These are phyloP conservation scores for Eustoma russellianum DNA, from an alignment of 257 asterid species.

Conservation along the genomic window DNA sequence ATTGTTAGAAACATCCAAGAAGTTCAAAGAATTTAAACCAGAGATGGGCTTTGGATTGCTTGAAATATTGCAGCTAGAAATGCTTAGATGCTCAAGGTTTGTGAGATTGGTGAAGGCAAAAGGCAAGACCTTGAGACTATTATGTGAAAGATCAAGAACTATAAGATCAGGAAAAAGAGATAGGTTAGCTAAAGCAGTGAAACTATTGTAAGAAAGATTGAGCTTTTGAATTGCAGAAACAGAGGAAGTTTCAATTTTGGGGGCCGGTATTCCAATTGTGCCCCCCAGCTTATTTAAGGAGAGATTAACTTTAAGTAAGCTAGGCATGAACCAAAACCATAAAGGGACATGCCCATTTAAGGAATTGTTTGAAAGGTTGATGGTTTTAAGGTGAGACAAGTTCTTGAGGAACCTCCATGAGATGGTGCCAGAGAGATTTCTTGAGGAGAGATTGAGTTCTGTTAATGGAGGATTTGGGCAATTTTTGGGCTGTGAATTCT, in stretches of 20 bases:
- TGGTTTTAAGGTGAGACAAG: constrained; percentile 42
- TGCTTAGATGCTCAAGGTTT: constrained; percentile 42
- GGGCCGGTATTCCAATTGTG: constrained; percentile 31
- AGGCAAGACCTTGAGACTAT: constrained; percentile 35
- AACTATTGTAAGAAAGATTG: constrained; percentile 70
- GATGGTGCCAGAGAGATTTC: constrained; percentile 55
- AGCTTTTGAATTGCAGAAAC: constrained; percentile 26
- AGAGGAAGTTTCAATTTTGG: constrained; percentile 10
- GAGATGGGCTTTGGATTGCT: constrained; percentile 45
- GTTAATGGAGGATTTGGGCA: constrained; percentile 37
- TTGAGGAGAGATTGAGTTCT: constrained; percentile 38
- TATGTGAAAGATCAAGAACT: constrained; percentile 52
- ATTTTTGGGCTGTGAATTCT: constrained; percentile 10
- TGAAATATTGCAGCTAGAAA: constrained; percentile 55
- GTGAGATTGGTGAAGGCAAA: constrained; percentile 50
- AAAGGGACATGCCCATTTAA: constrained; percentile 56
- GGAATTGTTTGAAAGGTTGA: constrained; percentile 73
- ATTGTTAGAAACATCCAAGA: constrained; percentile 53
- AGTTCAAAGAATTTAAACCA: constrained; percentile 25
- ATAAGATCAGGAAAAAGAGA: constrained; percentile 31
- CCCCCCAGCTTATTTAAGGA: constrained; percentile 75
- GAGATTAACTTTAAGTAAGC: constrained; percentile 42
- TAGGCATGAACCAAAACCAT: constrained; percentile 49
- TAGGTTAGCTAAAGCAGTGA: constrained; percentile 38
- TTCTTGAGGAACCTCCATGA: constrained; percentile 64